A percentile compares a stretch with the other conserved stretches of the same genome.
Conservation (phyloP, 2,329 filamentous ascomycete species). For the Diaporthe citrichinensis region DNA sequence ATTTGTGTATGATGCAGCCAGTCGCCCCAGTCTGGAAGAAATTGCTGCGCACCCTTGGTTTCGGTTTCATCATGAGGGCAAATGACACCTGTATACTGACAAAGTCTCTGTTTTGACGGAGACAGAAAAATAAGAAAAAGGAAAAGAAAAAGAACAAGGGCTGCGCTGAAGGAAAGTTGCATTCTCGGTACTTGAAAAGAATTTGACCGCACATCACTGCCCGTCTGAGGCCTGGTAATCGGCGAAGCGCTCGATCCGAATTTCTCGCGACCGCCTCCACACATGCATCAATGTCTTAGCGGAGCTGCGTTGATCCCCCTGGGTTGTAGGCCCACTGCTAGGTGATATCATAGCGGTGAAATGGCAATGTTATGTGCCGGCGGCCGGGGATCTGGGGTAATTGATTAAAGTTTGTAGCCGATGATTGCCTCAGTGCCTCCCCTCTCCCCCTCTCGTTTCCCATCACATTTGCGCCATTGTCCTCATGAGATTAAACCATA, state of each 20-base stretch:
- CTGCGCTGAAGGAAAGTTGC: too few relatives aligned
- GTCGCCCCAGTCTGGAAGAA: constrained; percentile 36
- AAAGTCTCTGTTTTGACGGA: too few relatives aligned
- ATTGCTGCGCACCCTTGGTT: constrained; percentile 36
- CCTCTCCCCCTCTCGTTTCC: not conserved
- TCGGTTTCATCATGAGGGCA: constrained; percentile 3
- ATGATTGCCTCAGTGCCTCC: not conserved
- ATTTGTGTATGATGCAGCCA: constrained; percentile 44
- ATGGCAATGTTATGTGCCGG: not conserved
- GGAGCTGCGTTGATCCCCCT: too few relatives aligned
- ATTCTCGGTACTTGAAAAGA: too few relatives aligned
- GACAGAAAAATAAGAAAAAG: too few relatives aligned
- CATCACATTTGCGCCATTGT: not conserved
- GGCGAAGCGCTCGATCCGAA: too few relatives aligned
- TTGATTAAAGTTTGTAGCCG: not conserved
- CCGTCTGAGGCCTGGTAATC: too few relatives aligned
- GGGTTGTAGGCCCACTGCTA: too few relatives aligned
- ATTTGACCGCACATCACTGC: too few relatives aligned
- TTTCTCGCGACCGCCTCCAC: too few relatives aligned
- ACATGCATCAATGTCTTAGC: too few relatives aligned
- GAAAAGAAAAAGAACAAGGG: too few relatives aligned
- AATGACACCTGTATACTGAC: not conserved
- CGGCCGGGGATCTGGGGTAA: not conserved
- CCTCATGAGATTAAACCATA: not conserved
- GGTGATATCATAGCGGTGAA: not conserved